Base-by-base conservation (phyloP, 2,329 filamentous ascomycete genomes). In the Thermomyces lanuginosus region DNA sequence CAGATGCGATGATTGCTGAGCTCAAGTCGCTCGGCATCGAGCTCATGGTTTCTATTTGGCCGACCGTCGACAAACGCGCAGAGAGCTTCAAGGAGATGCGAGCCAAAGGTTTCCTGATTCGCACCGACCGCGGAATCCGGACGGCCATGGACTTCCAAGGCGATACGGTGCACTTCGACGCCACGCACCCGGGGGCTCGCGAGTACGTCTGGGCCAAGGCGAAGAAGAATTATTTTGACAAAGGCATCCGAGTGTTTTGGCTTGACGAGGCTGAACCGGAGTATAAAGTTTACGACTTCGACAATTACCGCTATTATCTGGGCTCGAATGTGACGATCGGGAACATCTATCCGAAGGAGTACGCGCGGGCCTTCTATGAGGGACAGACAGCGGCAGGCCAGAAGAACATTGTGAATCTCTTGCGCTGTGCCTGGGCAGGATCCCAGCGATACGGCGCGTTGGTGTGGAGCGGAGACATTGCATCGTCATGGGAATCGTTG, bases 11-110 rank as follows among this genome's bases (percentile, higher is more conserved):
- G 72, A 55, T 76, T 12, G 51, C 56, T 20, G 72, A 76, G 42
- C 56, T 76, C 1, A 56, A 65, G 21, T 54, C 60, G 0, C 45
- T 77, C 32, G 56, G 60, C 0, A 63, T 76, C 23, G 70, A 77
- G 39, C 56, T 76, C 3, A 76, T 77, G 70, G 68, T 77, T 0
- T 75, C 69, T 0, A 64, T 77, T 36, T 77, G 73, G 72, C 72
- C 72, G 0, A 76, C 70, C 0, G 70, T 77, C 1, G 69, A 76
- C 28, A 59, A 56, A 8, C 41, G 45, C 2, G 69, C 64, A 0
- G 64, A 70, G 21, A 74, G 74, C 42, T 76, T 64, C 39, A 38
- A 57, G 0, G 63, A 74, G 35, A 74, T 76, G 69, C 48, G 72
- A 0, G 65, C 70, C 29, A 56, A 59, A 6, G 72, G 72, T 0